Base-by-base conservation (phyloP, 2,329 filamentous ascomycete species). In the Hymenoscyphus salicellus region DNA sequence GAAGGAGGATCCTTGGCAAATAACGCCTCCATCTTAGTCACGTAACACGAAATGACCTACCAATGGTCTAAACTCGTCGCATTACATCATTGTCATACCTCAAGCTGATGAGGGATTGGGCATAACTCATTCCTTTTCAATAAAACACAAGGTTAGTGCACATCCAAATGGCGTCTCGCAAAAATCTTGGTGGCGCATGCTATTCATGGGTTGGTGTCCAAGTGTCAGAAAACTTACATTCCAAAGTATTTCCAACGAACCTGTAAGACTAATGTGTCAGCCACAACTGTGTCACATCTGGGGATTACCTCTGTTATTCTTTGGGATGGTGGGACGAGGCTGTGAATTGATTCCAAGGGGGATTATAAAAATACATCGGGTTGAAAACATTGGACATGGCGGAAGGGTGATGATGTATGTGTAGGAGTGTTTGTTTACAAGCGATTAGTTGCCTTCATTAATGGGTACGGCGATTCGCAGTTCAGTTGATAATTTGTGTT, bases 381-480 rank as follows among this genome's bases (percentile, higher is more conserved):
- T 23, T 14, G 52, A n/a, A 28, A 20, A 33, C 16, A 30, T 33
- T 56, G 55, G 55, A 56, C 46, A 33, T 33, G 55, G 55, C 55
- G 55, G 32, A 38, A 11, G 36, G 36, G 28, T 11, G 14, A 11
- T 56, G 28, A 32, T 56, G 52, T 30, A 33, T 56, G 26, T 28
- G 28, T 56, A 52, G 26, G 55, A 32, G 28, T 30, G 28, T 30
- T 30, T 30, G 26, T 30, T 32, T 56, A 56, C 28, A n/a, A 32
- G 55, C 69, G 68, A 70, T 68, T 63, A 71, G 70, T 69, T 67
- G 69, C 70, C 70, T 30, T 69, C 55, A 61, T 64, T 63, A 68
- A 38, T 60, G 63, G 62, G 58, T 62, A 69, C 65, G 65, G 63
- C 64, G 65, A 36, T 62, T 60, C 63, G 59, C 43, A 62, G 11